Conservation (phyloP, 208 protist genomes). For the Acanthamoeba lenticulata region DNA sequence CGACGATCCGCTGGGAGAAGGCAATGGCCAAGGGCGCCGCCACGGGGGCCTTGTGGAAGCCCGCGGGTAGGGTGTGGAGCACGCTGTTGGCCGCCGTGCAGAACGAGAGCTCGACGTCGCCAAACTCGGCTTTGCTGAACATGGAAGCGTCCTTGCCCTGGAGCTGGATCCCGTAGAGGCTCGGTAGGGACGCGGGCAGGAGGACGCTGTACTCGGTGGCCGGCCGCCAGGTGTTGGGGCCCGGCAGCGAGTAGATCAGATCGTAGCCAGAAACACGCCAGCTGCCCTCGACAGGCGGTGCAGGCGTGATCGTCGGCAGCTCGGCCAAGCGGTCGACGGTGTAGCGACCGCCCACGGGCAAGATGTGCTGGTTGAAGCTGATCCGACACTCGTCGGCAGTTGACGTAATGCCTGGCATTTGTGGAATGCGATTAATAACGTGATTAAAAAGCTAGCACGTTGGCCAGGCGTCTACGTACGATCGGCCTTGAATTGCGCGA, state of each 20-base stretch:
- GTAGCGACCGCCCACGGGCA: background rate
- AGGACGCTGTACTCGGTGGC: constrained; percentile 10
- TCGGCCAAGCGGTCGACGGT: background rate
- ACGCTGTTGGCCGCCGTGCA: background rate
- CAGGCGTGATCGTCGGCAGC: constrained; percentile 3
- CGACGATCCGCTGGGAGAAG: constrained; percentile 40
- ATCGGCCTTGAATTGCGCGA: background rate
- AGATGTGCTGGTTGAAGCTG: background rate
- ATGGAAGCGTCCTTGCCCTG: background rate
- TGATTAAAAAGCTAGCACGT: background rate
- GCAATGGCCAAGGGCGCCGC: background rate
- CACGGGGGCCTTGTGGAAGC: background rate
- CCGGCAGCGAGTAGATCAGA: constrained; percentile 7
- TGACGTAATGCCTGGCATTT: background rate
- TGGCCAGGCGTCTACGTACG: background rate
- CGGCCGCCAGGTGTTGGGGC: background rate
- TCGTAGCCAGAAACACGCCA: background rate
- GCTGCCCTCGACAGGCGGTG: background rate
- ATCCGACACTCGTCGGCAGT: background rate
- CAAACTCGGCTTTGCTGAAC: background rate
- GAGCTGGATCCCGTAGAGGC: background rate
- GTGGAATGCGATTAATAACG: background rate
- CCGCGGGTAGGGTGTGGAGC: background rate
- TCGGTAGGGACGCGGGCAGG: background rate
- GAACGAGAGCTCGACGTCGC: background rate